phyloP scores from a whole-genome alignment of 805 yeast species.

The Candida nitratophila region DNA sequence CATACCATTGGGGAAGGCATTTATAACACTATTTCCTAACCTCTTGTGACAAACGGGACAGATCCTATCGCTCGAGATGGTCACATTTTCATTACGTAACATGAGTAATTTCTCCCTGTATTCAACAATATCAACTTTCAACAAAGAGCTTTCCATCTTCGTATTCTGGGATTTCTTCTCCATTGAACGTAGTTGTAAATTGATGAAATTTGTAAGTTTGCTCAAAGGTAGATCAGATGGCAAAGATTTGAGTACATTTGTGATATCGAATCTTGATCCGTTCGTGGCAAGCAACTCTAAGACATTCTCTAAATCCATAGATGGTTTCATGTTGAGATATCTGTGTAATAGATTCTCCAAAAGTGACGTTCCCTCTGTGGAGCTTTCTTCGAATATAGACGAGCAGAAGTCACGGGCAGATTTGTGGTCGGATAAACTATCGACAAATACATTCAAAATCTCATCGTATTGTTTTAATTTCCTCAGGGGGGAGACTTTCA shows the following conservation, averaged over 20 bases:
- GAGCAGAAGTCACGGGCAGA: slow-evolving; percentile 60
- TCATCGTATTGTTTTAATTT: slow-evolving; percentile 54
- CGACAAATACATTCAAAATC: slow-evolving; percentile 54
- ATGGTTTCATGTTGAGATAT: slow-evolving; percentile 18
- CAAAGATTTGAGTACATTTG: slow-evolving; percentile 38
- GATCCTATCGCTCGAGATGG: slow-evolving; percentile 32
- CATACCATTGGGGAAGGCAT: slow-evolving; percentile 36
- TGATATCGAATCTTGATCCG: slow-evolving; percentile 30
- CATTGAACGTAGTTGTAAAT: slow-evolving; percentile 34
- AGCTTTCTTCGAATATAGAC: slow-evolving; percentile 32
- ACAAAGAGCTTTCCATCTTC: slow-evolving; percentile 38
- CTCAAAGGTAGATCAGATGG: slow-evolving; percentile 44
- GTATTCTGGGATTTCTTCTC: slow-evolving; percentile 33
- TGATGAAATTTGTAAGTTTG: slow-evolving; percentile 36
- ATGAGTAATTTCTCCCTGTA: slow-evolving; percentile 32
- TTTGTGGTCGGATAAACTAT: slow-evolving; percentile 47
- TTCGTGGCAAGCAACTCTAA: slow-evolving; percentile 34
- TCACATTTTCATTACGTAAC: slow-evolving; percentile 23
- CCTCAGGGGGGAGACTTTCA: slow-evolving; percentile 52
- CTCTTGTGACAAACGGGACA: slow-evolving; percentile 56
- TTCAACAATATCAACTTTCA: slow-evolving; percentile 45
- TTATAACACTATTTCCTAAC: slow-evolving; percentile 45
- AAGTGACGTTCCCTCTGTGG: slow-evolving; percentile 32
- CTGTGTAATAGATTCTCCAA: slow-evolving; percentile 44
- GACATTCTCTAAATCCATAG: slow-evolving; percentile 17